Conservation (phyloP, 495 filamentous ascomycete genomes). For the Lepraria neglecta region DNA sequence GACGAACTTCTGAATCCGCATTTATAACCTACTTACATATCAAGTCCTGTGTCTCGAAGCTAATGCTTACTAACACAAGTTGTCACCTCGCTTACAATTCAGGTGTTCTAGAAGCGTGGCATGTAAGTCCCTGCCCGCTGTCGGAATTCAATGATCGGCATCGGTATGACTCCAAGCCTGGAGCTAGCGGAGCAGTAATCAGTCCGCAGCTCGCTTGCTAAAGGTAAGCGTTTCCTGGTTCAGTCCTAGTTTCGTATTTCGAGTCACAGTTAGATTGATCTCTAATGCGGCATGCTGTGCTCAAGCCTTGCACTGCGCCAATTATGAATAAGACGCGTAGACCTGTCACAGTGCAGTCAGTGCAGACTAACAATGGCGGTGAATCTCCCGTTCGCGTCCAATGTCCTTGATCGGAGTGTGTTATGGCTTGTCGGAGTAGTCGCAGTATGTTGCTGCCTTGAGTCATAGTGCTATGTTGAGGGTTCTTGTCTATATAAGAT, state of each 20-base stretch:
- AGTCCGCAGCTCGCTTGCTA: background rate
- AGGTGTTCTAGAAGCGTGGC: background rate
- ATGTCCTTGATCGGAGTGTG: background rate
- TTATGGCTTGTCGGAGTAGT: background rate
- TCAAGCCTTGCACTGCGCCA: background rate
- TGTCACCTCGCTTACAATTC: background rate
- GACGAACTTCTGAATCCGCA: background rate
- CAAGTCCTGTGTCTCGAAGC: background rate
- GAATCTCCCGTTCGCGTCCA: background rate
- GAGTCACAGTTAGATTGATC: background rate
- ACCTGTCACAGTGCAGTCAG: background rate
- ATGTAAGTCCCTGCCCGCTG: no score
- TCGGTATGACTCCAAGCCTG: background rate
- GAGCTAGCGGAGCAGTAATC: background rate
- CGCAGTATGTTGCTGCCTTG: constrained; percentile 7
- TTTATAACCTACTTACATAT: background rate
- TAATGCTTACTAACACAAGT: background rate
- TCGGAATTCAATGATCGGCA: background rate
- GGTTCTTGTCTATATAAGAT: constrained; percentile 4
- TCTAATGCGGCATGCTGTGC: no score
- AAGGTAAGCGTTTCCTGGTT: background rate
- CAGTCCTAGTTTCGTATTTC: background rate
- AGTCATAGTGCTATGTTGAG: background rate
- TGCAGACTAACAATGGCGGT: background rate
- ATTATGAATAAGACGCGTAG: constrained; percentile 7